Percentiles rank a stretch among this genome's conserved stretches.
Evolutionary conservation across 495 filamentous ascomycete species (phyloP).

Genomic region (Aspergillus coremiiformis): DNA sequence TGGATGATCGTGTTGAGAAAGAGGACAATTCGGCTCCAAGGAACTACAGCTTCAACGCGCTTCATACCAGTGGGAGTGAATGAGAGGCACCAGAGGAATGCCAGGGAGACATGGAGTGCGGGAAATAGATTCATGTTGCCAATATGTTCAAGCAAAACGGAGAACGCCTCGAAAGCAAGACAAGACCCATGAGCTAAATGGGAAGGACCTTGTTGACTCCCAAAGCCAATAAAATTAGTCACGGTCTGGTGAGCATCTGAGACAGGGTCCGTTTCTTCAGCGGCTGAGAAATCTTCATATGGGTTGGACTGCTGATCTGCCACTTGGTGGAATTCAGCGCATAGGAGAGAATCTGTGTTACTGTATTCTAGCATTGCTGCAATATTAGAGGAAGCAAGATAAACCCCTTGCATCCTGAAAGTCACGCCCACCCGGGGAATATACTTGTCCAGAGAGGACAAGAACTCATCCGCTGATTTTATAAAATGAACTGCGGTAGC

Average conservation of each 20-base stretch:
- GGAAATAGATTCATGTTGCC: conserved; percentile 60
- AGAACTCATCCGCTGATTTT: conserved; percentile 41
- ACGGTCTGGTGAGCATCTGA: conserved; percentile 7
- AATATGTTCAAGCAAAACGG: conserved; percentile 49
- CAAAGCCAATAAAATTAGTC: conserved; percentile 9
- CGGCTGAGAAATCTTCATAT: conserved; percentile 22
- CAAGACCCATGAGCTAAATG: conserved; percentile 28
- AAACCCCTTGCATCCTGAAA: conserved; percentile 59
- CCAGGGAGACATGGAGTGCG: conserved; percentile 59
- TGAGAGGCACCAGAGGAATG: conserved; percentile 58
- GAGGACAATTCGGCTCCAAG: conserved; percentile 56
- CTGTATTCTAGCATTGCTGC: conserved; percentile 55
- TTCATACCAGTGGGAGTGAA: conserved; percentile 45
- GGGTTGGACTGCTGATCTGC: conserved; percentile 28
- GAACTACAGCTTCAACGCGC: conserved; percentile 49
- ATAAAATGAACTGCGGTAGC: conserved; percentile 42
- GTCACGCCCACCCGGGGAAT: conserved; percentile 49
- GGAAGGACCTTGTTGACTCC: conserved; percentile 9
- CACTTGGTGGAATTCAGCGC: conserved; percentile 31
- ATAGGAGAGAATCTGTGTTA: conserved; percentile 40
- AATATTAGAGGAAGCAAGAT: conserved; percentile 45
- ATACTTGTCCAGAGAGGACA: conserved; percentile 47
- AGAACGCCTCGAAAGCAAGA: conserved; percentile 41
- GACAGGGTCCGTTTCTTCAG: conserved; percentile 10
- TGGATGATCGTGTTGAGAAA: conserved; percentile 60